Conservation (phyloP, 2,329 filamentous ascomycete species). For the Diaporthe ampelina region DNA sequence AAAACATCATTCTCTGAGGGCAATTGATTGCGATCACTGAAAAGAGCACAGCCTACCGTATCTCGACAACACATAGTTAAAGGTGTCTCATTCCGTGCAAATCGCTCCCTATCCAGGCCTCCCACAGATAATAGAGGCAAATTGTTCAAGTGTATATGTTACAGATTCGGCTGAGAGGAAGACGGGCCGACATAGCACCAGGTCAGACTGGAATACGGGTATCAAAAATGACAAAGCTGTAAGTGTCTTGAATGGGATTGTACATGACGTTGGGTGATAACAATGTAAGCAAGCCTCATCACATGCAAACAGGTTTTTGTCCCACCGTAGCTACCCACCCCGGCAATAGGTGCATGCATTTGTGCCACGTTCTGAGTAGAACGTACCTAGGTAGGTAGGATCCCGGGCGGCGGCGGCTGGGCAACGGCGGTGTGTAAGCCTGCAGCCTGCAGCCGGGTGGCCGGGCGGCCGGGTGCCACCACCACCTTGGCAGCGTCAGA, state of each 20-base stretch:
- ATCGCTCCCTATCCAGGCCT: background rate
- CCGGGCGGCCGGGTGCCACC: background rate
- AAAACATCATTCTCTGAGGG: background rate
- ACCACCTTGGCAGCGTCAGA: background rate
- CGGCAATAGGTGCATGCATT: no score
- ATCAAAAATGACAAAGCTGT: slow-evolving; percentile 18
- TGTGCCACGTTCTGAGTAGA: background rate
- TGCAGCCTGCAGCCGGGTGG: background rate
- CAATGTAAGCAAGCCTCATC: background rate
- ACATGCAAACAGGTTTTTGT: slow-evolving; percentile 17
- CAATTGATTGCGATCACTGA: background rate
- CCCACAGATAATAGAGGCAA: background rate
- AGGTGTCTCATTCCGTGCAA: background rate
- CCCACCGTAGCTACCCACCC: background rate
- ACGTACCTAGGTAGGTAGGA: background rate
- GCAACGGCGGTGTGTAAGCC: slow-evolving; percentile 4
- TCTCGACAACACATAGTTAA: background rate
- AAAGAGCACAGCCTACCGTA: background rate
- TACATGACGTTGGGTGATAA: background rate
- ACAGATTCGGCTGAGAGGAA: background rate
- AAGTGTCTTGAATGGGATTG: background rate
- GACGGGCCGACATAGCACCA: background rate
- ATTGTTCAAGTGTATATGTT: background rate
- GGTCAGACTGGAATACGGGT: background rate
- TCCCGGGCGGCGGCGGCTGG: background rate